Conservation (phyloP, 1,284 basidiomycete species). For the Veloporphyrellus conicus region DNA sequence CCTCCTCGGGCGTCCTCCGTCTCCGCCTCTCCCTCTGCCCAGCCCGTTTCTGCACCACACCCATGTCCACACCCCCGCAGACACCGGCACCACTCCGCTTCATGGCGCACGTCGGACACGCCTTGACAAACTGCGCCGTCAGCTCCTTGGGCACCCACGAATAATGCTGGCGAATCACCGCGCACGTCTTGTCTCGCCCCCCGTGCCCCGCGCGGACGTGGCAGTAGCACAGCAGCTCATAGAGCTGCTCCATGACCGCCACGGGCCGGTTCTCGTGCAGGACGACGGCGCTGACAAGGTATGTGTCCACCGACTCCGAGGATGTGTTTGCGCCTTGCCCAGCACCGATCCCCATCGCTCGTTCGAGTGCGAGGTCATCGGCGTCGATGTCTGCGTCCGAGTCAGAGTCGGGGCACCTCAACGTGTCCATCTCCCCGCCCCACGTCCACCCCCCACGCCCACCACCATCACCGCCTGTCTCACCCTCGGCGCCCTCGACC, state of each 20-base stretch:
- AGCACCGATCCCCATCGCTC: conserved; percentile 16
- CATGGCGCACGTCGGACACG: conserved; percentile 63
- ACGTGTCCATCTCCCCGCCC: conserved; percentile 5
- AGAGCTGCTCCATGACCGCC: conserved; percentile 70
- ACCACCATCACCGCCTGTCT: not conserved
- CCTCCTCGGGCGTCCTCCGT: not conserved
- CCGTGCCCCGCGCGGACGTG: conserved; percentile 66
- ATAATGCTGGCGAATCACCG: conserved; percentile 58
- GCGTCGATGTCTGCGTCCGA: conserved; percentile 3
- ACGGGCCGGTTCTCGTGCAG: conserved; percentile 66
- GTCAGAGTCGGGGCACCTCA: conserved; percentile 6
- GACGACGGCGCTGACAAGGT: conserved; percentile 38
- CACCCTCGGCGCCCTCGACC: not conserved
- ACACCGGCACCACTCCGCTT: conserved; percentile 35
- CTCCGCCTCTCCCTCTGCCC: conserved; percentile 1
- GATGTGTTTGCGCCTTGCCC: not conserved
- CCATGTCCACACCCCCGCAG: not conserved
- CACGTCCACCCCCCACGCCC: not conserved
- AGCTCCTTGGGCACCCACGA: conserved; percentile 80
- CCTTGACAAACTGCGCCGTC: conserved; percentile 68
- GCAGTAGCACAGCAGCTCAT: conserved; percentile 68
- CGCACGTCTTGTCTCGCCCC: conserved; percentile 70
- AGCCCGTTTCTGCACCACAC: not conserved
- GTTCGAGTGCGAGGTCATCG: conserved; percentile 19
- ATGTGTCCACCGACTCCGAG: not conserved